phyloP scores from a whole-genome alignment of 2,329 filamentous ascomycete species.

The Talaromyces sp. region DNA sequence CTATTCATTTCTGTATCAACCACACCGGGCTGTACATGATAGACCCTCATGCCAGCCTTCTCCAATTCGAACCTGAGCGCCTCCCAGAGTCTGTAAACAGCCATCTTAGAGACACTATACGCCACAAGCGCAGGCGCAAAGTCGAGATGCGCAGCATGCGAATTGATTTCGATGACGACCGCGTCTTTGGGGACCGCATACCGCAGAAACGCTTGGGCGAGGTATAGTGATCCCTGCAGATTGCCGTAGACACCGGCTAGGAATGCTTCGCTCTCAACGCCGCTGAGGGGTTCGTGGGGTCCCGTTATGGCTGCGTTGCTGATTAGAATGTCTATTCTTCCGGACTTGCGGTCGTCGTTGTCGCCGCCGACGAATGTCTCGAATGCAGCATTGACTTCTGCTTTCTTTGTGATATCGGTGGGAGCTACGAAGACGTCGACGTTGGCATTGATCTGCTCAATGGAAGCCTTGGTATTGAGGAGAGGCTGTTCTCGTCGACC shows the following conservation, averaged over 20 bases:
- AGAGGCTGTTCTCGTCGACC: constrained; percentile 39
- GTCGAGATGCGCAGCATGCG: constrained; percentile 34
- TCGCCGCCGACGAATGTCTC: constrained; percentile 1
- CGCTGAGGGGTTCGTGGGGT: constrained; percentile 26
- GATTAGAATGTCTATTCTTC: constrained; percentile 40
- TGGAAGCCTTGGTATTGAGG: constrained; percentile 36
- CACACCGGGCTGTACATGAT: constrained; percentile 33
- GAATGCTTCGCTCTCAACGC: constrained; percentile 32
- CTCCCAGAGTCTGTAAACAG: constrained; percentile 32
- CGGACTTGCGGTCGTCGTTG: neutral
- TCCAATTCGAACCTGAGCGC: constrained; percentile 16
- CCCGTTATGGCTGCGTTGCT: constrained; percentile 37
- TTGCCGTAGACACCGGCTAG: constrained; percentile 18
- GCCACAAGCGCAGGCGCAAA: constrained; percentile 24
- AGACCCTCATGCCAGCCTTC: constrained; percentile 29
- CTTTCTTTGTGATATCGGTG: constrained; percentile 10
- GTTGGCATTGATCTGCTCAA: constrained; percentile 34
- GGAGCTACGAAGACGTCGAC: constrained; percentile 31
- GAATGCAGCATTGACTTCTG: constrained; percentile 8
- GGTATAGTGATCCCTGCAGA: constrained; percentile 7
- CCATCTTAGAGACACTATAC: constrained; percentile 31
- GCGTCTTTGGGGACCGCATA: constrained; percentile 29
- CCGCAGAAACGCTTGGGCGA: constrained; percentile 29
- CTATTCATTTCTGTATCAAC: constrained; percentile 26
- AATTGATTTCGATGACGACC: constrained; percentile 36